Conservation (phyloP, 1,284 basidiomycete species). For the Pseudozyma hubeiensis region DNA sequence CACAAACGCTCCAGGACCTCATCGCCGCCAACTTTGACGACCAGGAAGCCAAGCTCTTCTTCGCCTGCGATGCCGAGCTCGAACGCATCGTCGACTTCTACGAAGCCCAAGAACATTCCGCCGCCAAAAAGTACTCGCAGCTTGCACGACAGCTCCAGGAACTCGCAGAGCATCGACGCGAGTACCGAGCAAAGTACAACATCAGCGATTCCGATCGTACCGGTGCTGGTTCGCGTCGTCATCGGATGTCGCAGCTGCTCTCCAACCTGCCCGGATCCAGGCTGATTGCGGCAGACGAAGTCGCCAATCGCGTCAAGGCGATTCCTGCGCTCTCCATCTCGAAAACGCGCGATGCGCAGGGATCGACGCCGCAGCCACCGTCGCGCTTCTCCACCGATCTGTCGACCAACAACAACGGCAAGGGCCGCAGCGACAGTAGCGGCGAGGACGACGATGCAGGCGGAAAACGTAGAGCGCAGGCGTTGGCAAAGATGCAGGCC, state of each 20-base stretch:
- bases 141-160: slow-evolving; percentile 77
- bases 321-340: slow-evolving; percentile 2
- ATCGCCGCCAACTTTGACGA: slow-evolving; percentile 74
- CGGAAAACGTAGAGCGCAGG: slow-evolving; percentile 52
- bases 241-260: slow-evolving; percentile 37
- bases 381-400: slow-evolving; percentile 12
- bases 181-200: slow-evolving; percentile 53
- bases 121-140: slow-evolving; percentile 72
- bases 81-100: slow-evolving; percentile 75
- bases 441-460: slow-evolving; percentile 53
- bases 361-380: not conserved
- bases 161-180: slow-evolving; percentile 63
- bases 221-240: not conserved
- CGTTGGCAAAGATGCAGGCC: slow-evolving; percentile 54
- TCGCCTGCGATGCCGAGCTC: slow-evolving; percentile 54
- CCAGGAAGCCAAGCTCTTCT: slow-evolving; percentile 77
- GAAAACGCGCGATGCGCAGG: slow-evolving; percentile 2
- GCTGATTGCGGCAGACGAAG: slow-evolving; percentile 15
- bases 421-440: slow-evolving; percentile 15
- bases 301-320: slow-evolving; percentile 15
- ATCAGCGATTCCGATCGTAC: slow-evolving; percentile 29
- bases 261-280: slow-evolving; percentile 25
- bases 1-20: slow-evolving; percentile 31
- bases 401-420: slow-evolving; percentile 18
- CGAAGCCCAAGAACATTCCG: slow-evolving; percentile 78